Evolutionary conservation across 2,329 filamentous ascomycete genomes (phyloP).

Genomic region (Aspergillus awamori): DNA sequence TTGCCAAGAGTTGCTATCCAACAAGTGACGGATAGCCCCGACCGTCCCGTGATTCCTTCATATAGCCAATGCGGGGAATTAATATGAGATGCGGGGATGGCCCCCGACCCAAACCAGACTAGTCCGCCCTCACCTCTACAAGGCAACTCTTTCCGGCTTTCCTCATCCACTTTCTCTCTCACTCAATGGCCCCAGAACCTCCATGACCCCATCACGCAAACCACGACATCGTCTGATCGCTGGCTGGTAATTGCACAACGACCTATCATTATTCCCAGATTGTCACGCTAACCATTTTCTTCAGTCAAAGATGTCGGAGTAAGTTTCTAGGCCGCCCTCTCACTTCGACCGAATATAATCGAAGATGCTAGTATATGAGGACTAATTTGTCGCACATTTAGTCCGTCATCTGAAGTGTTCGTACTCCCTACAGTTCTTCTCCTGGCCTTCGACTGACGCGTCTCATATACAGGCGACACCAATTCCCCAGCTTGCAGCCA

Average conservation of each 20-base stretch:
- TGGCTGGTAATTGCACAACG: conserved; percentile 27
- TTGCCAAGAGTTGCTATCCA: not conserved
- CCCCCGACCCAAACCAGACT: not conserved
- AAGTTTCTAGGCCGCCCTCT: conserved; percentile 2
- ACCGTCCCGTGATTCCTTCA: not conserved
- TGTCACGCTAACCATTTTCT: not conserved
- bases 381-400: not conserved
- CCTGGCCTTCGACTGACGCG: no score
- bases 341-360: not conserved
- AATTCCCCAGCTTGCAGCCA: conserved; percentile 18
- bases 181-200: not conserved
- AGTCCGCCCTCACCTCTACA: not conserved
- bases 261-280: not conserved
- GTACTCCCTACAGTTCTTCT: not conserved
- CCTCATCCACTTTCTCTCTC: not conserved
- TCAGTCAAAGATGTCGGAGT: conserved; percentile 31
- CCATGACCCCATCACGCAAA: conserved; percentile 19
- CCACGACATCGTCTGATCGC: conserved; percentile 23
- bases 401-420: conserved; percentile 31
- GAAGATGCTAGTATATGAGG: no score
- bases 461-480: conserved; percentile 21
- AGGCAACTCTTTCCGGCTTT: conserved; percentile 26
- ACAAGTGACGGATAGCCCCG: no score
- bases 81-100: not conserved
- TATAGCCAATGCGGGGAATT: not conserved